A percentile compares a stretch with the other conserved stretches of the same genome.
phyloP scores from a whole-genome alignment of 2,329 filamentous ascomycete species.

The Penicillium brevicompactum region DNA sequence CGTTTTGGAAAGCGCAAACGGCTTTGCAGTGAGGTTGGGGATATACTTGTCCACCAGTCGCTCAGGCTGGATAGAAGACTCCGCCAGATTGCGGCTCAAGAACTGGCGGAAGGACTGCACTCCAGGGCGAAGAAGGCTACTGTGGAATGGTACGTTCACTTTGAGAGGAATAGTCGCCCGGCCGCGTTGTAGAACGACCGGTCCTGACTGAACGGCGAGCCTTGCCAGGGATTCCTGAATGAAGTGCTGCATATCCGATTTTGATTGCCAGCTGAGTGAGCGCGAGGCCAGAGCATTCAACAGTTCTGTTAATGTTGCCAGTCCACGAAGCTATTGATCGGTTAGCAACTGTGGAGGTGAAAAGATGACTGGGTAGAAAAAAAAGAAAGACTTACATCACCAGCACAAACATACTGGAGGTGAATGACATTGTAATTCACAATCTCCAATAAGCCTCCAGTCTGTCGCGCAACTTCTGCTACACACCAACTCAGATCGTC shows the following conservation, averaged over 20 bases:
- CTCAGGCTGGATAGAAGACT: conserved; percentile 42
- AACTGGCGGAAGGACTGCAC: conserved; percentile 98
- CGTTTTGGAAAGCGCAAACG: conserved; percentile 90
- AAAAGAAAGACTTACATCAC: conserved; percentile 48
- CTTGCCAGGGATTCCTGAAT: background rate
- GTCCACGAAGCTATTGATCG: conserved; percentile 54
- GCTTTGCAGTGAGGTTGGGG: conserved; percentile 91
- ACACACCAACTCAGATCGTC: conserved; percentile 91
- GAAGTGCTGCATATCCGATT: background rate
- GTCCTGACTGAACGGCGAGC: background rate
- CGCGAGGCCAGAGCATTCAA: background rate
- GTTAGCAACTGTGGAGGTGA: conserved; percentile 61
- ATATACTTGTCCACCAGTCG: conserved; percentile 90
- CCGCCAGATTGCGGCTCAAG: conserved; percentile 89
- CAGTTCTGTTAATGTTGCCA: background rate
- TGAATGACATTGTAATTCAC: conserved; percentile 70
- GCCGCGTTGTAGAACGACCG: conserved; percentile 70
- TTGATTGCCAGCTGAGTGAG: background rate
- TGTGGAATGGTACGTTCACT: conserved; percentile 97
- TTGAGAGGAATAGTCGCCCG: conserved; percentile 92
- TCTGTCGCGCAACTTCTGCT: conserved; percentile 85
- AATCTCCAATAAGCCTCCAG: conserved; percentile 72
- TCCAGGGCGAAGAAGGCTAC: conserved; percentile 89
- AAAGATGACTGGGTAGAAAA: background rate
- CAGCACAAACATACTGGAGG: conserved; percentile 67